Evolutionary conservation across 2,329 filamentous ascomycete species (phyloP), one percentile per base, ranked within the genome.

Genomic region (Monilinia vaccinii-corymbosi): DNA sequence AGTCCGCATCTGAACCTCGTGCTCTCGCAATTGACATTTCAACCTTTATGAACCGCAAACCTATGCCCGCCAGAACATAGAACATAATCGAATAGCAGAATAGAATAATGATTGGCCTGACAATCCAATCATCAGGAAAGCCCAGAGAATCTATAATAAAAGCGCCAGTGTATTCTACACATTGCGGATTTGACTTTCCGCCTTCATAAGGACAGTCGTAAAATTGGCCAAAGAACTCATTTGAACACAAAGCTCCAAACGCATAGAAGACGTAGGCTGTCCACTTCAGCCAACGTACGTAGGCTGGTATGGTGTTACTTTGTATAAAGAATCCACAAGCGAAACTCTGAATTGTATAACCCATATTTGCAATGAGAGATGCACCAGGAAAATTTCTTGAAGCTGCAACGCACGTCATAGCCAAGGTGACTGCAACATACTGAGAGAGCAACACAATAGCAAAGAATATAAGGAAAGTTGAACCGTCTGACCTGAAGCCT

Each of bases 261-360:
- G 80, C 81, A 67, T 91, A 91, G 69, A 83, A 88, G 25, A 80
- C 78, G 64, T 85, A 86, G 1, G 82, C 80, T 28, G 79, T 78
- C 76, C 83, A 87, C 69, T 90, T 91, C 1, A 88, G 75, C 88
- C 88, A 92, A 59, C 87, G 79, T n/a, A 90, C 82, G 66, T 91
- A 92, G 1, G 91, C 77, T 0, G 88, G 87, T 4, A 92, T 88
- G 6, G 85, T 83, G 57, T 88, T 83, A 13, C 79, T 78, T 70
- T 91, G 87, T 16, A 91, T 83, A 65, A 92, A 91, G 71, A 86
- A 91, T 1, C 88, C 88, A 64, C 87, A 90, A 0, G 84, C 84
- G 75, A 91, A 83, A 2, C 81, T 86, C 69, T 92, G 88, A 23
- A 91, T 65, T 0, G 88, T 92, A 66, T 85, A 91, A 0, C 79